A percentile compares a stretch with the other conserved stretches of the same genome.
Conservation (phyloP, 768 basidiomycete genomes). For the Rickenella mellea region DNA sequence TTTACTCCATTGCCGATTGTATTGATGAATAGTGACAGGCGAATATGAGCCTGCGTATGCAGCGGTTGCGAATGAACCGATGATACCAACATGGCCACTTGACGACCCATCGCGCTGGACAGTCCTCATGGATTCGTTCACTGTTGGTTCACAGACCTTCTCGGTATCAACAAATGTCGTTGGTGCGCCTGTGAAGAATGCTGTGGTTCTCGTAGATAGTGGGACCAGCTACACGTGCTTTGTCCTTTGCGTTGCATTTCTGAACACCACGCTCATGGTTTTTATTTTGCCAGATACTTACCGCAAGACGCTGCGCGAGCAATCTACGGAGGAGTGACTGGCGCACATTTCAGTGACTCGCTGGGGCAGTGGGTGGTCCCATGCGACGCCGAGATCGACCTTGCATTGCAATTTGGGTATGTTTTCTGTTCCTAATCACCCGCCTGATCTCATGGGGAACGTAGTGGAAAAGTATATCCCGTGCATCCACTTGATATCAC, state of each 20-base stretch:
- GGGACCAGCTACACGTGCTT: slow-evolving; percentile 75
- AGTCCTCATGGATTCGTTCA: slow-evolving; percentile 63
- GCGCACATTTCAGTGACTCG: slow-evolving; percentile 44
- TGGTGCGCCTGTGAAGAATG: slow-evolving; percentile 56
- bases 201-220: slow-evolving; percentile 70
- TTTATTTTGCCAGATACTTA: slow-evolving; percentile 48
- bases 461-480: slow-evolving; percentile 67
- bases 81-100: slow-evolving; percentile 69
- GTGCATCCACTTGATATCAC: slow-evolving; percentile 74
- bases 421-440: slow-evolving; percentile 13
- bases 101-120: slow-evolving; percentile 62
- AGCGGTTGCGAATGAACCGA: slow-evolving; percentile 42
- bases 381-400: slow-evolving; percentile 63
- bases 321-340: slow-evolving; percentile 59
- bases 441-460: slow-evolving; percentile 6
- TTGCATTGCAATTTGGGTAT: slow-evolving; percentile 73
- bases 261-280: slow-evolving; percentile 3
- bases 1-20: background rate
- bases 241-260: slow-evolving; percentile 4
- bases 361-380: slow-evolving; percentile 65
- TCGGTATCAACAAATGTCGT: slow-evolving; percentile 45
- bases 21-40: slow-evolving; percentile 38
- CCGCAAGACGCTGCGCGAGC: slow-evolving; percentile 53
- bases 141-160: slow-evolving; percentile 43
- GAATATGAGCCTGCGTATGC: slow-evolving; percentile 59